Evolutionary conservation across 2,329 filamentous ascomycete genomes (phyloP).

Genomic region (Fusarium tricinctum): DNA sequence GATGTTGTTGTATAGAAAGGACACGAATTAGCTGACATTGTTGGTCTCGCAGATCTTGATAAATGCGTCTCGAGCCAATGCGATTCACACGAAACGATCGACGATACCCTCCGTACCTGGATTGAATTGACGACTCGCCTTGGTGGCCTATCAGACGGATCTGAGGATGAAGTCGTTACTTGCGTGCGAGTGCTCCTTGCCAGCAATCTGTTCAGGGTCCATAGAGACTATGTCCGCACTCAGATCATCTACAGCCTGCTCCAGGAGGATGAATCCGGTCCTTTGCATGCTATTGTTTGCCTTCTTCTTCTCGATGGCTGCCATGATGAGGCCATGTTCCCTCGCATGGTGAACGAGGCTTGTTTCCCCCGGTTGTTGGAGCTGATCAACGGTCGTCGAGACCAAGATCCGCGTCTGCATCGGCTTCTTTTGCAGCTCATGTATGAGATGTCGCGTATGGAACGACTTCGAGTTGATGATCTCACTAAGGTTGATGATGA

Average conservation of each 20-base stretch:
- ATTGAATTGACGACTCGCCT: slow-evolving; percentile 82
- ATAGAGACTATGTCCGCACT: slow-evolving; percentile 88
- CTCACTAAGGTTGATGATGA: slow-evolving; percentile 81
- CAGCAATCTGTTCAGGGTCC: slow-evolving; percentile 78
- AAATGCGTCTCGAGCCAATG: slow-evolving; percentile 63
- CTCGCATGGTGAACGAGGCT: slow-evolving; percentile 87
- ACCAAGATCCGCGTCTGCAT: slow-evolving; percentile 79
- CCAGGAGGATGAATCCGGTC: slow-evolving; percentile 85
- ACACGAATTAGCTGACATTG: slow-evolving; percentile 29
- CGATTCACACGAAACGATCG: slow-evolving; percentile 73
- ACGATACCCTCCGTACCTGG: slow-evolving; percentile 88
- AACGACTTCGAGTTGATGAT: slow-evolving; percentile 82
- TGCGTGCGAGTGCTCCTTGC: slow-evolving; percentile 85
- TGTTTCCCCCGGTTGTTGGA: slow-evolving; percentile 88
- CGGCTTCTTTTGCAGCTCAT: slow-evolving; percentile 86
- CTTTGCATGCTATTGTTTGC: slow-evolving; percentile 85
- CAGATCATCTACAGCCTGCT: slow-evolving; percentile 94
- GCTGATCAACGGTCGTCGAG: slow-evolving; percentile 76
- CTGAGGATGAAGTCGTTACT: slow-evolving; percentile 82
- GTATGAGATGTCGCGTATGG: slow-evolving; percentile 97
- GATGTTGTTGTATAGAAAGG: slow-evolving; percentile 7
- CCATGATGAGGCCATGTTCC: slow-evolving; percentile 81
- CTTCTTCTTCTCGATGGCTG: slow-evolving; percentile 91
- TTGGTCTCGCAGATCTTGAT: slow-evolving; percentile 60
- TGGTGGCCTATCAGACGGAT: slow-evolving; percentile 80